Conservation (phyloP, 2,329 filamentous ascomycete species). For the Fusarium mexicanum region DNA sequence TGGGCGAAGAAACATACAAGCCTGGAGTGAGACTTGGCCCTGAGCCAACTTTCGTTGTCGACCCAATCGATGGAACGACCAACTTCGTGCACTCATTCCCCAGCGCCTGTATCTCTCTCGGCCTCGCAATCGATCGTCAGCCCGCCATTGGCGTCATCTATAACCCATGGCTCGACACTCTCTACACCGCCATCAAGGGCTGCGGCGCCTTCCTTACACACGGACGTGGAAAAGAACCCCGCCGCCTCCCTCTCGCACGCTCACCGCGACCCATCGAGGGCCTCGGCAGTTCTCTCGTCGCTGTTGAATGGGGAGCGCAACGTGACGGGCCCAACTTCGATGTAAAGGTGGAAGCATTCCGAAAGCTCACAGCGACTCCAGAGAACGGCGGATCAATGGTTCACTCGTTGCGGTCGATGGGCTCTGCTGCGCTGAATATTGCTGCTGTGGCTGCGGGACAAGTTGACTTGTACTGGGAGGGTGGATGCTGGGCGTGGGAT, state of each 20-base stretch:
- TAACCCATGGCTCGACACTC: slow-evolving; percentile 76
- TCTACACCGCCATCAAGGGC: slow-evolving; percentile 76
- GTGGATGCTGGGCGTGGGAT: slow-evolving; percentile 87
- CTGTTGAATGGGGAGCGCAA: slow-evolving; percentile 77
- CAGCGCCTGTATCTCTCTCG: slow-evolving; percentile 79
- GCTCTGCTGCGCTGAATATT: slow-evolving; percentile 79
- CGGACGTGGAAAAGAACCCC: slow-evolving; percentile 51
- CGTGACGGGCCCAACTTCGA: slow-evolving; percentile 76
- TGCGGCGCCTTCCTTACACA: slow-evolving; percentile 70
- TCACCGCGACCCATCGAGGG: slow-evolving; percentile 66
- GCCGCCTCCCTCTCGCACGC: slow-evolving; percentile 52
- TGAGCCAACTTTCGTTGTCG: slow-evolving; percentile 80
- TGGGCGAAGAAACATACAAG: slow-evolving; percentile 81
- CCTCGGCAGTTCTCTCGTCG: slow-evolving; percentile 72
- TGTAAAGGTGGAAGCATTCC: slow-evolving; percentile 74
- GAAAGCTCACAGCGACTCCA: slow-evolving; percentile 64
- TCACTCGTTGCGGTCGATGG: slow-evolving; percentile 75
- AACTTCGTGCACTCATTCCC: slow-evolving; percentile 85
- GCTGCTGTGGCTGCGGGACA: slow-evolving; percentile 77
- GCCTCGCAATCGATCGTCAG: slow-evolving; percentile 69
- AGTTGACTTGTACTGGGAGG: slow-evolving; percentile 83
- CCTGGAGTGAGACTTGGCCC: slow-evolving; percentile 70
- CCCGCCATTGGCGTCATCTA: slow-evolving; percentile 80
- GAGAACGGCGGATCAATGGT: slow-evolving; percentile 78
- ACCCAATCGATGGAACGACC: slow-evolving; percentile 82